Evolutionary conservation across 1,139 yeast species (phyloP).

Genomic region (Blastobotrys apis): DNA sequence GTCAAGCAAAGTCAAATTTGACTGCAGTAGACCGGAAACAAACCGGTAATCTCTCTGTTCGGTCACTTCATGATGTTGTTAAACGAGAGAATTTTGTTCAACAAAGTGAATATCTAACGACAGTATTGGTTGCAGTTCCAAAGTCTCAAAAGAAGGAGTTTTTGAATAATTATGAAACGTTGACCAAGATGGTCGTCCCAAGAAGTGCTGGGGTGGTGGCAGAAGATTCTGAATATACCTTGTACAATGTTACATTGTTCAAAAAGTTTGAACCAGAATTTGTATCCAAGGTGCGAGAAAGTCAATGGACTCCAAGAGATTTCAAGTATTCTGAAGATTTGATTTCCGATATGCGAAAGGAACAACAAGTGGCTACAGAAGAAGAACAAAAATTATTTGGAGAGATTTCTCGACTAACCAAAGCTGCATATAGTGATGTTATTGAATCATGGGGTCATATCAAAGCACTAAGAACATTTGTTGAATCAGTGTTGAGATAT

Average conservation of each 20-base stretch:
- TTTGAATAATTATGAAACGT: conserved; percentile 64
- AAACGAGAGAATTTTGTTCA: conserved; percentile 78
- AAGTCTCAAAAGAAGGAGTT: conserved; percentile 57
- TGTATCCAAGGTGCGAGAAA: conserved; percentile 68
- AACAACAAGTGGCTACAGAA: conserved; percentile 68
- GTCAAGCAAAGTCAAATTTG: conserved; percentile 75
- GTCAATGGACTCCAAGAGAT: conserved; percentile 90
- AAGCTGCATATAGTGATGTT: conserved; percentile 83
- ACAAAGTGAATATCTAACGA: conserved; percentile 79
- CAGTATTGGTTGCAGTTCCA: conserved; percentile 85
- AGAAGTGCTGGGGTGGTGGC: conserved; percentile 72
- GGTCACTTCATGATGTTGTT: conserved; percentile 86
- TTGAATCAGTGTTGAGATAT: conserved; percentile 78
- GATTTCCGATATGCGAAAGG: conserved; percentile 68
- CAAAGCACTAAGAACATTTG: conserved; percentile 59
- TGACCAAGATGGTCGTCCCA: conserved; percentile 82
- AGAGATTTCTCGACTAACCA: conserved; percentile 76
- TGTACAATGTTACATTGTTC: conserved; percentile 80
- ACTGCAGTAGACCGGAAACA: conserved; percentile 88
- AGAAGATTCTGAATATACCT: conserved; percentile 65
- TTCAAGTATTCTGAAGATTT: conserved; percentile 79
- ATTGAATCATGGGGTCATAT: conserved; percentile 85
- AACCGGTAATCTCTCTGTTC: conserved; percentile 85
- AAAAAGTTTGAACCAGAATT: conserved; percentile 74
- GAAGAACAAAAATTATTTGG: conserved; percentile 70